Conservation (phyloP, 768 basidiomycete species). For the Sarcodon sp. region DNA sequence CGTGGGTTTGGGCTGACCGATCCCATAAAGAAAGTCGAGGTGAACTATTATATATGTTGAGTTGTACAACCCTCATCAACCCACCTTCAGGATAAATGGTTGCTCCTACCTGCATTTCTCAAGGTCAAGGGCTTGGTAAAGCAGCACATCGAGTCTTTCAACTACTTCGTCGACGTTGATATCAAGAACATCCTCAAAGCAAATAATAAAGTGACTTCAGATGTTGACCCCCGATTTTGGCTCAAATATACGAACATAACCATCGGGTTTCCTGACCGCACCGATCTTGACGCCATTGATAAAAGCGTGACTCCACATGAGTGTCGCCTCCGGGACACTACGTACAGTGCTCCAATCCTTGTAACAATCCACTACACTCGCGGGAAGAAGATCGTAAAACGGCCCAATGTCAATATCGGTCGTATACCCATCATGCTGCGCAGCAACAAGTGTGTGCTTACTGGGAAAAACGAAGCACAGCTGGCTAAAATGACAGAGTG, state of each 20-base stretch:
- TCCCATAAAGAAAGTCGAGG: slow-evolving; percentile 85
- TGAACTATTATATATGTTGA: slow-evolving; percentile 21
- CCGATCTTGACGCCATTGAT: slow-evolving; percentile 69
- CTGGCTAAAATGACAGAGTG: slow-evolving; percentile 95
- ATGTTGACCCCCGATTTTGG: slow-evolving; percentile 94
- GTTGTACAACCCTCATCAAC: neutral
- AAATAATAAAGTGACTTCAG: slow-evolving; percentile 88
- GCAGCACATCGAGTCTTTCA: slow-evolving; percentile 98
- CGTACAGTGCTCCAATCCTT: slow-evolving; percentile 85
- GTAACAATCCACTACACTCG: slow-evolving; percentile 94
- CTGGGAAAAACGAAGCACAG: slow-evolving; percentile 61
- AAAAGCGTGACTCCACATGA: slow-evolving; percentile 90
- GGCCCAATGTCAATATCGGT: slow-evolving; percentile 78
- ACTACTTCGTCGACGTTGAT: slow-evolving; percentile 95
- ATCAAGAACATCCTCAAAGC: slow-evolving; percentile 94
- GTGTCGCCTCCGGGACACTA: slow-evolving; percentile 90
- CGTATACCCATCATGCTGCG: slow-evolving; percentile 93
- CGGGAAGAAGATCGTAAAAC: slow-evolving; percentile 77
- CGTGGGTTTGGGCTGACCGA: slow-evolving; percentile 74
- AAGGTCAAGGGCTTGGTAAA: slow-evolving; percentile 98
- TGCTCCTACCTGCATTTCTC: slow-evolving; percentile 89
- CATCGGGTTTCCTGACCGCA: slow-evolving; percentile 84
- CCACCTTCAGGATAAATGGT: slow-evolving; percentile 85
- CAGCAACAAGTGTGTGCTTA: slow-evolving; percentile 88
- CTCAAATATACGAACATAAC: slow-evolving; percentile 94